Base-by-base conservation (phyloP, 78 protist genomes). In the Trichosphaerium sp. region DNA sequence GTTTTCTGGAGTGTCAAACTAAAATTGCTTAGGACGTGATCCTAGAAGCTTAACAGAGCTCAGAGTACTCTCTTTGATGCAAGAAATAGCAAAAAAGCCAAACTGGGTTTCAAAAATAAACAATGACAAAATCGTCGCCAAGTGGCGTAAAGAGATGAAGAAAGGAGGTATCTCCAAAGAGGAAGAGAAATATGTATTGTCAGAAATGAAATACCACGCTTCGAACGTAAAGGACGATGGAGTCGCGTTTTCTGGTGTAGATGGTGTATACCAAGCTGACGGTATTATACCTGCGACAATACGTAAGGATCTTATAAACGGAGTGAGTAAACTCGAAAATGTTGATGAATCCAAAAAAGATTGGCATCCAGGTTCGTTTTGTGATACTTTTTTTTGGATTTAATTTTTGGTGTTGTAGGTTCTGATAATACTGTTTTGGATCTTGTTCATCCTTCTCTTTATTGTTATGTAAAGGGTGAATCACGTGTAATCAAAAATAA, bases 381-480 rank as follows among this genome's bases (percentile, higher is more conserved):
- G 32, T 34, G 25, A 12, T 10, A 10, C 11, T 6, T 54, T 21
- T 54, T 10, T 6, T 34, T 10, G 28, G 10, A 10, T 6, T 10
- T 34, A n/a, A 54, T 10, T 12, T 54, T 35, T 54, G 32, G 10
- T 34, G 32, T 12, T 54, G 10, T 34, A 32, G 10, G 10, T 10
- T 6, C 6, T n/a, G n/a, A n/a, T n/a, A n/a, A n/a, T 6, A 12
- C 29, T 32, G 75, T 70, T 28, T 49, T 70, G 25, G 75, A 70
- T 28, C 41, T 70, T 32, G 39, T 70, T 1, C 75, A 70, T 41
- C 75, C 75, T 28, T 70, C 75, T 12, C 32, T 70, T 37, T 70
- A 35, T 21, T 57, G 67, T 35, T 57, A 34, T 40, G 63, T 70
- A 23, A 4, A 39, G 15, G 63, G 63, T 2, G 29, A 7, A 1